Conservation (phyloP, 805 yeast species). For the Wickerhamiella spandovensis region DNA sequence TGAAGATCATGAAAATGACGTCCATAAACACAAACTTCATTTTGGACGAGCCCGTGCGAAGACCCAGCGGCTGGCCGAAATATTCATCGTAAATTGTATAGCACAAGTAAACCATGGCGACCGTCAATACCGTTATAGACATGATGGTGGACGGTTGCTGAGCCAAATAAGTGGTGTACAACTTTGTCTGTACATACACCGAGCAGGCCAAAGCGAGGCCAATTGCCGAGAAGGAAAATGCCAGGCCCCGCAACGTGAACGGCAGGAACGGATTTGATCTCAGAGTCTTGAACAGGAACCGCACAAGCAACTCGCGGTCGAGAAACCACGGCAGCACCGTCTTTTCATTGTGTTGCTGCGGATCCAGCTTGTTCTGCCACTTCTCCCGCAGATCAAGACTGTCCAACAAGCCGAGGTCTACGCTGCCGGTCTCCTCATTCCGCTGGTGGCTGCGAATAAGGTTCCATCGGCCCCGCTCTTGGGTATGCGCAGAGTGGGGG, state of each 20-base stretch:
- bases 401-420: conserved; percentile 10
- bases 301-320: conserved; percentile 3
- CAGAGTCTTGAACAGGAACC: conserved; percentile 27
- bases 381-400: conserved; percentile 10
- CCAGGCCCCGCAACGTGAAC: conserved; percentile 50
- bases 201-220: conserved; percentile 66
- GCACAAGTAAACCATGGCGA: conserved; percentile 61
- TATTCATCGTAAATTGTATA: conserved; percentile 88
- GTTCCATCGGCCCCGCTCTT: neutral
- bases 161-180: conserved; percentile 3
- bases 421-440: neutral
- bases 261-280: conserved; percentile 74
- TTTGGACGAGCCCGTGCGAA: conserved; percentile 74
- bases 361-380: conserved; percentile 16
- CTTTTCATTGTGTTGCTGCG: neutral
- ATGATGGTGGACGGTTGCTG: conserved; percentile 66
- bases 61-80: conserved; percentile 80
- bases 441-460: neutral
- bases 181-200: conserved; percentile 23
- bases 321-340: neutral
- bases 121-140: conserved; percentile 75
- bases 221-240: conserved; percentile 43
- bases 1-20: conserved; percentile 72
- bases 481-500: neutral
- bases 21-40: conserved; percentile 72